Base-by-base conservation (phyloP, 306 rosid species). In the Aeschynomene evenia region DNA sequence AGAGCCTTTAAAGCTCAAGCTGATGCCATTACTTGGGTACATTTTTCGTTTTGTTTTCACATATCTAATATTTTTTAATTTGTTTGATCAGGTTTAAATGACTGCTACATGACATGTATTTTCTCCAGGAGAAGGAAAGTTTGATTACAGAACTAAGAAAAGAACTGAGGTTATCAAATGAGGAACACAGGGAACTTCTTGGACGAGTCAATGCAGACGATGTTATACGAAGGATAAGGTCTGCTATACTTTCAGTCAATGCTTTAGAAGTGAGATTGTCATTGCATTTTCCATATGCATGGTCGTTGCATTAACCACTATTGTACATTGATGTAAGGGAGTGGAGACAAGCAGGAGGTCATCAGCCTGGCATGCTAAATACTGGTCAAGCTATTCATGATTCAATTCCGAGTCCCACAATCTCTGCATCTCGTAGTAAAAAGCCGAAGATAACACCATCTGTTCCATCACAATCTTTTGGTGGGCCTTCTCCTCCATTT, bases 1-100 rank as follows among this genome's bases (percentile, higher is more conserved):
- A 84, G 96, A 77, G 98, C 98, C 86, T 93, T 93, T 79, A 90
- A 93, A 86, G 98, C 98, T 73, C 98, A 93, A 83, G 91, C 96
- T 74, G 98, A 93, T 88, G 91, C 87, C 87, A 88, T 93, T 86
- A 88, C 98, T 79, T 93, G 98, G 96, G 98, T 90, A 88, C 75
- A 43, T 77, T 63, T 81, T 21, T 76, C 58, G 54, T 79, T 77
- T 66, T 68, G 59, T 69, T 74, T 87, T 80, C 59, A 34, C 34
- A 24, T 69, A 49, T 80, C 74, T 83, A 57, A 64, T 75, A 48
- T 53, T 39, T 50, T 78, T 5, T 37, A 63, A 64, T 61, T 69
- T 80, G 66, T 61, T 80, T 82, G 77, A 55, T 78, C 84, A 75
- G 79, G 87, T 81, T 84, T 87, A 74, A 83, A 73, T 81, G 85